Evolutionary conservation across 202 grass and related monocot species (phyloP).

Genomic region (Schoenoplectus triqueter): DNA sequence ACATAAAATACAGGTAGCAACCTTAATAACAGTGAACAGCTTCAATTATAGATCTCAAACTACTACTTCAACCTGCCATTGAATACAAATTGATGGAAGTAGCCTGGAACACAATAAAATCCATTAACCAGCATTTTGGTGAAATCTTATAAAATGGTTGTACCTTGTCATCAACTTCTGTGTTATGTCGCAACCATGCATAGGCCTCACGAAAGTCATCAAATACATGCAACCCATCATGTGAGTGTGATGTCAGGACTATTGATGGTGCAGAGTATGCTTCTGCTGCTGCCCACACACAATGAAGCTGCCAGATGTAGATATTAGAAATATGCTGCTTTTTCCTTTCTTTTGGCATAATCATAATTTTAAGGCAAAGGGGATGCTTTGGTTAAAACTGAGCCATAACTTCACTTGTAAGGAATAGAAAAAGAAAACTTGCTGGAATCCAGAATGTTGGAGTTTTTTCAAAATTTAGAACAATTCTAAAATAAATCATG

Average conservation of each 20-base stretch:
- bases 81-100: background rate
- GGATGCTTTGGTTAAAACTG: background rate
- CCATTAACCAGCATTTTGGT: background rate
- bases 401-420: slow-evolving; percentile 8
- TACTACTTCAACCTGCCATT: background rate
- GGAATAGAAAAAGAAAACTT: slow-evolving; percentile 18
- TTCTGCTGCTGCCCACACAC: slow-evolving; percentile 99
- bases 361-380: background rate
- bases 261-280: slow-evolving; percentile 98
- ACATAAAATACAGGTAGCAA: background rate
- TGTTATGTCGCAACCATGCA: slow-evolving; percentile 98
- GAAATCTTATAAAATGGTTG: slow-evolving; percentile 12
- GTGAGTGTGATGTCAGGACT: slow-evolving; percentile 91
- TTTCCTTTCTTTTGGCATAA: background rate
- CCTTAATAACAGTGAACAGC: background rate
- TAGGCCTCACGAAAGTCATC: slow-evolving; percentile 99
- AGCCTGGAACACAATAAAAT: slow-evolving; percentile 1
- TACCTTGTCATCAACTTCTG: slow-evolving; percentile 99
- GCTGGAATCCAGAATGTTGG: slow-evolving; percentile 13
- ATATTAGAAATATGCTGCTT: background rate
- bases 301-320: slow-evolving; percentile 76
- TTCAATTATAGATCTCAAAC: slow-evolving; percentile 6
- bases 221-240: slow-evolving; percentile 94
- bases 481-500: slow-evolving; percentile 18
- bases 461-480: background rate